A percentile compares a stretch with the other conserved stretches of the same genome.
Conservation (phyloP, 352 stramenopile genomes). For the Phytophthora parvispora region DNA sequence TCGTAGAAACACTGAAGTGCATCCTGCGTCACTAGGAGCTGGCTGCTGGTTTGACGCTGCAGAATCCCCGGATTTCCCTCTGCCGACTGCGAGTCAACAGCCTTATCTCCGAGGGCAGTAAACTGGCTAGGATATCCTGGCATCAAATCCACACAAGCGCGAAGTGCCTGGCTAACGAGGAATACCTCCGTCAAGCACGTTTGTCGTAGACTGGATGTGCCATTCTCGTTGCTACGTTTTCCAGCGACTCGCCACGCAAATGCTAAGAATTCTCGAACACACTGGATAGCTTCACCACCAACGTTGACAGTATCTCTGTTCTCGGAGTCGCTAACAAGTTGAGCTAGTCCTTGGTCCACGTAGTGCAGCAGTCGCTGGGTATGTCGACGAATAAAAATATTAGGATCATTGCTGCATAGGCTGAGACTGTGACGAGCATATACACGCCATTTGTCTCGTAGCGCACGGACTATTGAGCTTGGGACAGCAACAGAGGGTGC, state of each 20-base stretch:
- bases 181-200: slow-evolving; percentile 61
- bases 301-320: neutral
- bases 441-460: slow-evolving; percentile 48
- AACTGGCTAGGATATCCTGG: slow-evolving; percentile 17
- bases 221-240: slow-evolving; percentile 27
- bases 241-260: slow-evolving; percentile 55
- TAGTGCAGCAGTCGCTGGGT: slow-evolving; percentile 23
- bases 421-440: slow-evolving; percentile 41
- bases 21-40: neutral
- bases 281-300: slow-evolving; percentile 19
- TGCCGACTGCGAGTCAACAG: neutral
- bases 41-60: slow-evolving; percentile 1
- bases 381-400: slow-evolving; percentile 54
- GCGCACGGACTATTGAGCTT: slow-evolving; percentile 6
- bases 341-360: slow-evolving; percentile 28
- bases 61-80: slow-evolving; percentile 4
- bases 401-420: slow-evolving; percentile 66
- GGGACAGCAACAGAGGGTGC: neutral
- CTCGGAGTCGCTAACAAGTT: slow-evolving; percentile 1
- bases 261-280: slow-evolving; percentile 49
- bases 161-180: slow-evolving; percentile 50
- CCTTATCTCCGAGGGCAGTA: neutral
- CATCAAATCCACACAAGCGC: slow-evolving; percentile 19
- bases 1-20: slow-evolving; percentile 42
- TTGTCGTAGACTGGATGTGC: neutral